Evolutionary conservation across 495 filamentous ascomycete species (phyloP).

Genomic region (Neurospora sp.): DNA sequence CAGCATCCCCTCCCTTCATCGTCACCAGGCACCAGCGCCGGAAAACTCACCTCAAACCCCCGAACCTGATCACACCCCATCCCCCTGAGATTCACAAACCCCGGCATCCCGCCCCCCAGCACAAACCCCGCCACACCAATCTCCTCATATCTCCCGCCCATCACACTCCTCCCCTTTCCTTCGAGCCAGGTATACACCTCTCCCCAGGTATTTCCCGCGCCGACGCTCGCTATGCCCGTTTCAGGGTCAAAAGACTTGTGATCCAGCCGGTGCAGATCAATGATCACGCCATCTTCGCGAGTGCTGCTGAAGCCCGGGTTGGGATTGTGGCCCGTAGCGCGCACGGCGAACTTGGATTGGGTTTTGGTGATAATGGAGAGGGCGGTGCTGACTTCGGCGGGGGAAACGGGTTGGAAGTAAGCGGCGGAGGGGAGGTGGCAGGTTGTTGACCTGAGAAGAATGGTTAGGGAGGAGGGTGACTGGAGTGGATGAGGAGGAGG

Average conservation of each 20-base stretch:
- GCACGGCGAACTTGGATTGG: not conserved
- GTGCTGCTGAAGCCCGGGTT: not conserved
- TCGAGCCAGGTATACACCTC: constrained; percentile 39
- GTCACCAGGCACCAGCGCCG: too few species aligned
- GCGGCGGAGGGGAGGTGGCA: not conserved
- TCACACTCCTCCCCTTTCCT: constrained; percentile 28
- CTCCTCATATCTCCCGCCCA: constrained; percentile 41
- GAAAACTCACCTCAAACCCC: constrained; percentile 28
- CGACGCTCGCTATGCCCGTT: not conserved
- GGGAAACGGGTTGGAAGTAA: not conserved
- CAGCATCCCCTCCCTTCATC: too few species aligned
- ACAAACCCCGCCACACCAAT: constrained; percentile 49
- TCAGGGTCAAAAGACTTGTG: not conserved
- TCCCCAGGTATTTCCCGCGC: not conserved
- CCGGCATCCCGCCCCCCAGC: constrained; percentile 44
- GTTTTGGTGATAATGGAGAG: not conserved
- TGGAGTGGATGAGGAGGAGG: too few species aligned
- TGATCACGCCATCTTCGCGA: not conserved
- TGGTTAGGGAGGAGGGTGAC: too few species aligned
- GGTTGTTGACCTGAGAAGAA: not conserved
- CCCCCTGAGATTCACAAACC: constrained; percentile 36
- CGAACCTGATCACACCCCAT: constrained; percentile 41
- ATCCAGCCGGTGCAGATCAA: not conserved
- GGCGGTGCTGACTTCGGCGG: not conserved
- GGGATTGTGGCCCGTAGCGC: not conserved